Evolutionary conservation across 345 rosid species (phyloP).

Genomic region (Pugionium dolabratum): DNA sequence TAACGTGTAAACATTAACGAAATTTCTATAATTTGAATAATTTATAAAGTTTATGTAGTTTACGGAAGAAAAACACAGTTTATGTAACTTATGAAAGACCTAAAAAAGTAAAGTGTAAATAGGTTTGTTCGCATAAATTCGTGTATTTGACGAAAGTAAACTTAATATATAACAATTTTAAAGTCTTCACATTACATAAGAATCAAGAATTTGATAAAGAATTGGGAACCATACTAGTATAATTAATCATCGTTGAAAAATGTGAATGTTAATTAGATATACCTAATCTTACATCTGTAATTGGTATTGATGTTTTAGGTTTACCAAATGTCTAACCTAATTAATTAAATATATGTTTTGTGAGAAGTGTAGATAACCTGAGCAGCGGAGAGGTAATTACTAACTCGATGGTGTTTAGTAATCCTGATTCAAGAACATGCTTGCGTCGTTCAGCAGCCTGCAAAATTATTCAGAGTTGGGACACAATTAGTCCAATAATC

Average conservation of each 20-base stretch:
- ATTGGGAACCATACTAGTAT: neutral
- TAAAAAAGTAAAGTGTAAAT: too few relatives aligned
- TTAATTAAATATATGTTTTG: neutral
- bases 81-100: too few relatives aligned
- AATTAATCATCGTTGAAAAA: neutral
- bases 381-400: constrained; percentile 41
- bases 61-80: too few relatives aligned
- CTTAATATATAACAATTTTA: too few relatives aligned
- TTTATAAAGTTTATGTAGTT: too few relatives aligned
- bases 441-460: constrained; percentile 30
- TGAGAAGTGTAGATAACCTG: constrained; percentile 20
- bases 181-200: too few relatives aligned
- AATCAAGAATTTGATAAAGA: neutral
- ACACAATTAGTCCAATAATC: too few relatives aligned
- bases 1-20: too few relatives aligned
- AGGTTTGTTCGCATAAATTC: too few relatives aligned
- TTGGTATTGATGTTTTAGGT: constrained; percentile 6
- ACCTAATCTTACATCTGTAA: constrained; percentile 3
- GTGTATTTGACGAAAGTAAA: too few relatives aligned
- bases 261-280: constrained; percentile 2
- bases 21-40: too few relatives aligned
- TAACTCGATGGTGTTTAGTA: constrained; percentile 33
- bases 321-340: neutral
- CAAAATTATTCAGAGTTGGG: neutral
- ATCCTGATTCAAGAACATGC: constrained; percentile 17